phyloP scores from a whole-genome alignment of 805 yeast genomes.

The Wickerhamiella vanderwaltii region DNA sequence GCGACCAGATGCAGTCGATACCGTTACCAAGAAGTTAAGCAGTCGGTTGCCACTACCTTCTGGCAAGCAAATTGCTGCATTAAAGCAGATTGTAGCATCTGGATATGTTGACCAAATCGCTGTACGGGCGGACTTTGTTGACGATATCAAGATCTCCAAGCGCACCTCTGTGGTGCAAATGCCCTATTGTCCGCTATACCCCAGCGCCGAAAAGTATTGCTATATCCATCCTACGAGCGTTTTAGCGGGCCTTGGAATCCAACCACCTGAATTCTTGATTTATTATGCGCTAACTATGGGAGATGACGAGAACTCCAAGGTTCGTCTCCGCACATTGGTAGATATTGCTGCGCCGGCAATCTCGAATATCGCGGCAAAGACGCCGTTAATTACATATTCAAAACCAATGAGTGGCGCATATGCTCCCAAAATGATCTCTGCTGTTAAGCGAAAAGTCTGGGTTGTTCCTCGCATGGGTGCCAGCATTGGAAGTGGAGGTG shows the following conservation, averaged over 20 bases:
- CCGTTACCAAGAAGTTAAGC: slow-evolving; percentile 43
- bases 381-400: slow-evolving; percentile 68
- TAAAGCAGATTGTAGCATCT: slow-evolving; percentile 85
- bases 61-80: slow-evolving; percentile 54
- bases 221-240: slow-evolving; percentile 75
- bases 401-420: slow-evolving; percentile 87
- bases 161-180: slow-evolving; percentile 39
- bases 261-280: slow-evolving; percentile 69
- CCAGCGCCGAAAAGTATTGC: slow-evolving; percentile 35
- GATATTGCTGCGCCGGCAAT: slow-evolving; percentile 65
- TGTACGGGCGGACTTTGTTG: slow-evolving; percentile 63
- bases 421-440: slow-evolving; percentile 56
- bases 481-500: slow-evolving; percentile 64
- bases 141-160: slow-evolving; percentile 49
- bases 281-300: slow-evolving; percentile 53
- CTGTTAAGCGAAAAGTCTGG: slow-evolving; percentile 70
- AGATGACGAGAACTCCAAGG: slow-evolving; percentile 33
- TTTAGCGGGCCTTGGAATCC: slow-evolving; percentile 43
- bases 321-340: slow-evolving; percentile 63
- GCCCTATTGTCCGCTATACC: slow-evolving; percentile 45
- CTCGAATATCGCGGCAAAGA: slow-evolving; percentile 60
- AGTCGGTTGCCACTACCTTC: slow-evolving; percentile 49
- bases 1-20: slow-evolving; percentile 25
- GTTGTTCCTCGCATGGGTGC: slow-evolving; percentile 89
- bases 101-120: slow-evolving; percentile 91